Percentiles rank a stretch among this genome's conserved stretches.
These are phyloP conservation scores for Trichoderma atroviride DNA, from an alignment of 2,329 filamentous ascomycete genomes.

Conservation along the genomic window DNA sequence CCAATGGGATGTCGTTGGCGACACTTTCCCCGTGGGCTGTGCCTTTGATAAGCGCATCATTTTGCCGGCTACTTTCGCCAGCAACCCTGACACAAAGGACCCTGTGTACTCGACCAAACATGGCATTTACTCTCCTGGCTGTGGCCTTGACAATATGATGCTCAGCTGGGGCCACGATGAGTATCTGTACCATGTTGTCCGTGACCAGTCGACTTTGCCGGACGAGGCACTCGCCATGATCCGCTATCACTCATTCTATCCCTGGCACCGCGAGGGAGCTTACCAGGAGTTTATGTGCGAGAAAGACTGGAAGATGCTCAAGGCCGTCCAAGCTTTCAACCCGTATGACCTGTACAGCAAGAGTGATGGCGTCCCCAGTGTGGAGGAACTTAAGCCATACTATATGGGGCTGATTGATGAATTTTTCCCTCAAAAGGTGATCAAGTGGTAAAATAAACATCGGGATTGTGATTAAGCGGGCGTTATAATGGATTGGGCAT, in stretches of 20 bases:
- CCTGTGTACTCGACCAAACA: slow-evolving; percentile 73
- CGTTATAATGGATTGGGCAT: not conserved
- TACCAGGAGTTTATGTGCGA: slow-evolving; percentile 83
- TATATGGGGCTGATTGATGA: slow-evolving; percentile 49
- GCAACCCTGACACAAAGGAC: slow-evolving; percentile 74
- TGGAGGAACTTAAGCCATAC: slow-evolving; percentile 70
- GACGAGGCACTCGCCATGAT: slow-evolving; percentile 89
- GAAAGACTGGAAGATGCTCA: slow-evolving; percentile 77
- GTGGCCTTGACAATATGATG: slow-evolving; percentile 86
- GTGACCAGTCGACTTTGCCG: slow-evolving; percentile 78
- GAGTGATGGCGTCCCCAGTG: slow-evolving; percentile 76
- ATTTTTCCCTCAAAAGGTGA: slow-evolving; percentile 45
- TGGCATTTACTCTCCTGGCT: slow-evolving; percentile 79
- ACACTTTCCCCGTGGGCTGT: slow-evolving; percentile 80
- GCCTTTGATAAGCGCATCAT: slow-evolving; percentile 76
- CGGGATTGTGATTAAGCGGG: not conserved
- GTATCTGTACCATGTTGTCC: slow-evolving; percentile 84
- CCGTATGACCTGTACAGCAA: slow-evolving; percentile 93
- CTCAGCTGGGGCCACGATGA: slow-evolving; percentile 89
- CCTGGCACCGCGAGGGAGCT: slow-evolving; percentile 82
- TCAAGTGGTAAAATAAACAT: slow-evolving; percentile 42
- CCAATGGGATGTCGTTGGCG: slow-evolving; percentile 92
- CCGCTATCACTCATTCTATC: slow-evolving; percentile 89
- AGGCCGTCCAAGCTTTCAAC: slow-evolving; percentile 83
- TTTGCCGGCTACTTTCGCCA: slow-evolving; percentile 74